Percentiles rank a stretch among this genome's conserved stretches.
Conservation (phyloP, 768 basidiomycete species). For the Pleurotus djamor region DNA sequence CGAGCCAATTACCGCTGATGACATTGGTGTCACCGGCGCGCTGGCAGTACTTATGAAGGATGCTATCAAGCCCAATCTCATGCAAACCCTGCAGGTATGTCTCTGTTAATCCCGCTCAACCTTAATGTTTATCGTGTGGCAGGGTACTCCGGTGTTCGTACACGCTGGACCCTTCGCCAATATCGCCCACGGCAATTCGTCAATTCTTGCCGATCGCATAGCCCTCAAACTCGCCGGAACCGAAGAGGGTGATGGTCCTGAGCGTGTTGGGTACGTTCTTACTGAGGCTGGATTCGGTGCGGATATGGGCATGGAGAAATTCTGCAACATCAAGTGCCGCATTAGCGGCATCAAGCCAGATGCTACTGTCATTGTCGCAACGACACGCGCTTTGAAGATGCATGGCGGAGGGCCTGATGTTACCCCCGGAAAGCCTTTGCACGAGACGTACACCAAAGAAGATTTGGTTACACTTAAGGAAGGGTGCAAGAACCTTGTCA, state of each 20-base stretch:
- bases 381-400: constrained; percentile 98
- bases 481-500: constrained; percentile 90
- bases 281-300: constrained; percentile 99
- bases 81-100: constrained; percentile 89
- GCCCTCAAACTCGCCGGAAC: constrained; percentile 96
- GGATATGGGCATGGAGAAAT: constrained; percentile 99
- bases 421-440: constrained; percentile 90
- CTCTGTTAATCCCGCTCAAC: not conserved
- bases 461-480: constrained; percentile 85
- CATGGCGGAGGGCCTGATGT: constrained; percentile 98
- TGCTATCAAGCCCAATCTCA: constrained; percentile 97
- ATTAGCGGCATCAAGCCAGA: constrained; percentile 91
- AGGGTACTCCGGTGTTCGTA: constrained; percentile 98
- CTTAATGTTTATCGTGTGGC: constrained; percentile 5
- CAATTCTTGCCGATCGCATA: constrained; percentile 95
- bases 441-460: constrained; percentile 93
- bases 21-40: constrained; percentile 93
- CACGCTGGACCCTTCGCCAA: constrained; percentile 99
- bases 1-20: constrained; percentile 92
- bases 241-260: constrained; percentile 83
- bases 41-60: constrained; percentile 98
- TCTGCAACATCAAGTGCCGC: constrained; percentile 99
- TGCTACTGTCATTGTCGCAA: constrained; percentile 94
- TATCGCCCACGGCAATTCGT: constrained; percentile 98
- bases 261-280: constrained; percentile 89